Conservation (phyloP, 345 rosid species). For the Gossypium mustelinum region DNA sequence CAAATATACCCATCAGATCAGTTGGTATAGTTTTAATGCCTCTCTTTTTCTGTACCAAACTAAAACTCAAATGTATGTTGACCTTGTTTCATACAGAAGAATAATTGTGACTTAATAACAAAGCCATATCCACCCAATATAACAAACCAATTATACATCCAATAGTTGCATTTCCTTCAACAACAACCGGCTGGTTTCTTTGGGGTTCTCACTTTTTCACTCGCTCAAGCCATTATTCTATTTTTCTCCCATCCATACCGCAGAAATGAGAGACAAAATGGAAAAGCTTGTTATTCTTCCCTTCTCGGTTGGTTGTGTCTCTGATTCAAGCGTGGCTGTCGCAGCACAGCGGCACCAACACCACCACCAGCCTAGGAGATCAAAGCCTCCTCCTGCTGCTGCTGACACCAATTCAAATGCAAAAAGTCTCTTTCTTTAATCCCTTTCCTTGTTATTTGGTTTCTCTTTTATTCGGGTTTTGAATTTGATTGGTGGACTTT, state of each 20-base stretch:
- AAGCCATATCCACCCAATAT: slow-evolving; percentile 34
- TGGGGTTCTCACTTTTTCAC: not conserved
- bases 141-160: slow-evolving; percentile 22
- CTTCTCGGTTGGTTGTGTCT: slow-evolving; percentile 68
- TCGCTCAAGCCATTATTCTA: too few species aligned
- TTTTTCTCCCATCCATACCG: slow-evolving; percentile 1
- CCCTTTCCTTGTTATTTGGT: not conserved
- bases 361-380: slow-evolving; percentile 14
- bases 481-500: not conserved
- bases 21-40: not conserved
- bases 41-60: slow-evolving; percentile 22
- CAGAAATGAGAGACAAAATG: slow-evolving; percentile 67
- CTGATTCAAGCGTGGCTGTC: slow-evolving; percentile 66
- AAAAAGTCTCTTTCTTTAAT: slow-evolving; percentile 28
- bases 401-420: slow-evolving; percentile 17
- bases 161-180: slow-evolving; percentile 10
- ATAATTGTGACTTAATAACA: slow-evolving; percentile 36
- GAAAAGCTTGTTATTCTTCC: slow-evolving; percentile 79
- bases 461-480: not conserved
- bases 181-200: not conserved
- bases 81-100: slow-evolving; percentile 21
- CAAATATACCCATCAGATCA: slow-evolving; percentile 8
- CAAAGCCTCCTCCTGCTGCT: slow-evolving; percentile 12
- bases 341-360: slow-evolving; percentile 21
- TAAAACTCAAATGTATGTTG: slow-evolving; percentile 16